Conservation (phyloP, 257 asterid species). For the Solanum sparsipilum region DNA sequence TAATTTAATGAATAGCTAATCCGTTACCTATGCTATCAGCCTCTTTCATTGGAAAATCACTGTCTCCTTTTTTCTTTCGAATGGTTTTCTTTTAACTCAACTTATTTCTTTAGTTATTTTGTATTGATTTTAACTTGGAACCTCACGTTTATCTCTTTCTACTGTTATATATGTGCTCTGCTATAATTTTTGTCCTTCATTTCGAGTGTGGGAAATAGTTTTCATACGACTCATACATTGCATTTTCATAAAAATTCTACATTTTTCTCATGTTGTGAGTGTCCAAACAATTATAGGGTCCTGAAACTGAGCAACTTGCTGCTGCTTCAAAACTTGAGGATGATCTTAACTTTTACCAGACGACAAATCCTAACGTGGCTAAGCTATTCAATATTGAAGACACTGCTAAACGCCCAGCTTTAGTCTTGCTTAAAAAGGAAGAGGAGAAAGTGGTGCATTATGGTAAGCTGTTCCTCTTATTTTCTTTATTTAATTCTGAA, state of each 20-base stretch:
- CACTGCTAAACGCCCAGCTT: conserved; percentile 46
- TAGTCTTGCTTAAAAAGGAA: conserved; percentile 70
- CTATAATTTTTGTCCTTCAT: not conserved
- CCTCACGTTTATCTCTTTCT: not conserved
- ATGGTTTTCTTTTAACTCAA: not conserved
- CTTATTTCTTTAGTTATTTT: not conserved
- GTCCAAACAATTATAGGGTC: conserved; percentile 34
- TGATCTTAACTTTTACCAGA: conserved; percentile 70
- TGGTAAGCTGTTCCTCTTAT: conserved; percentile 30
- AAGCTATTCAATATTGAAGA: conserved; percentile 59
- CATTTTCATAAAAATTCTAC: not conserved
- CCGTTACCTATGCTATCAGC: not conserved
- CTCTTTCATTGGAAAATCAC: not conserved
- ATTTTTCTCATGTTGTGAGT: not conserved
- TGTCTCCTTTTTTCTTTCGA: not conserved
- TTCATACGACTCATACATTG: not conserved
- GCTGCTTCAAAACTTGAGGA: conserved; percentile 79
- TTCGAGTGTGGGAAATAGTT: not conserved
- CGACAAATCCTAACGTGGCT: conserved; percentile 58
- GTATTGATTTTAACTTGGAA: not conserved
- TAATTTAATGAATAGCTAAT: not conserved
- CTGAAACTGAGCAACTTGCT: conserved; percentile 64
- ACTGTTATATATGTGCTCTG: not conserved
- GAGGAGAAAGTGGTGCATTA: conserved; percentile 51
- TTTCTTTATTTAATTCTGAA: not conserved